Percentiles rank a stretch among this genome's conserved stretches.
Evolutionary conservation across 148 eudicot species (phyloP).

Genomic region (Chenopodium quinoa): DNA sequence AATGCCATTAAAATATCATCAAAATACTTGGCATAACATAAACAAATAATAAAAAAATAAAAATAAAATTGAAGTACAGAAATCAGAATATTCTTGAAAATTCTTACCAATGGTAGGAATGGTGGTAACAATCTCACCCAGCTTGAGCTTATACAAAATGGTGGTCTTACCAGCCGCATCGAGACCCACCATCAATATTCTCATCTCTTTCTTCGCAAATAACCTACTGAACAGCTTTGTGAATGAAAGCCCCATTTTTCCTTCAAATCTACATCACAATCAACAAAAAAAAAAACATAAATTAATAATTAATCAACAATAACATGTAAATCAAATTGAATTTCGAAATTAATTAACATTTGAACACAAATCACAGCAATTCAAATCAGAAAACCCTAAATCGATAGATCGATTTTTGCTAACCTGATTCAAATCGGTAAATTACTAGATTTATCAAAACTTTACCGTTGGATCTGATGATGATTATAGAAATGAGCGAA

Average conservation of each 20-base stretch:
- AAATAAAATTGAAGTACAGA: not conserved
- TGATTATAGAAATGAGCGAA: not conserved
- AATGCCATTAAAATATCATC: no score
- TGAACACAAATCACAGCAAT: not conserved
- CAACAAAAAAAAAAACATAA: not conserved
- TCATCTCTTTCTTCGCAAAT: constrained; percentile 57
- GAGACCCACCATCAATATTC: constrained; percentile 58
- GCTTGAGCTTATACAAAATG: constrained; percentile 54
- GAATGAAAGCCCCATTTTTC: constrained; percentile 50
- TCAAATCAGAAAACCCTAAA: not conserved
- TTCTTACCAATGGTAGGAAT: constrained; percentile 54
- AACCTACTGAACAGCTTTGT: constrained; percentile 48
- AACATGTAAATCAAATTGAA: no score
- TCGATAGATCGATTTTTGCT: not conserved
- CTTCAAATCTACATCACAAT: not conserved
- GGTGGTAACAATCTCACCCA: constrained; percentile 55
- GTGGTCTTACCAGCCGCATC: constrained; percentile 67
- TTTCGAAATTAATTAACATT: no score
- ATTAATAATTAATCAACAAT: no score
- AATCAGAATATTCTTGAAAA: not conserved
- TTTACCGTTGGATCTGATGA: not conserved
- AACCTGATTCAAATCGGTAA: not conserved
- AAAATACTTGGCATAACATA: no score
- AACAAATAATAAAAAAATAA: no score
- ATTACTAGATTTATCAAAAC: not conserved